phyloP scores from a whole-genome alignment of 345 rosid species.

The Euphorbia pulcherrima region DNA sequence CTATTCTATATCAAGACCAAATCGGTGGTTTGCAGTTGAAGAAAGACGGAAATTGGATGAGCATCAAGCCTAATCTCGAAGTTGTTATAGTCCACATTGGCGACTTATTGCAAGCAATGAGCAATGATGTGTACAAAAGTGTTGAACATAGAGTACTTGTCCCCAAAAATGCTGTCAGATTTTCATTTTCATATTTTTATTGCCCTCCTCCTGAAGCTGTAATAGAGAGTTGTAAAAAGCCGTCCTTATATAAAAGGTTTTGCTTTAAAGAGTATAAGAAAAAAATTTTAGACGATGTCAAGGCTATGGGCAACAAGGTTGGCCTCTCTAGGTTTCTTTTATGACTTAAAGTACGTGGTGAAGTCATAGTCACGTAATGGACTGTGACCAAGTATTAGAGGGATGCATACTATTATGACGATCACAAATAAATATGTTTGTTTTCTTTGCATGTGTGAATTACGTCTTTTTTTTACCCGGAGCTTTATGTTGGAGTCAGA shows the following conservation, averaged over 20 bases:
- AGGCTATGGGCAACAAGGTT: not conserved
- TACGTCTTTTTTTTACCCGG: too few species aligned
- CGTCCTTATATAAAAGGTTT: not conserved
- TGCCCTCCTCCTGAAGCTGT: not conserved
- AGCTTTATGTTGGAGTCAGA: too few species aligned
- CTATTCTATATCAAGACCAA: slow-evolving; percentile 55
- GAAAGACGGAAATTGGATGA: slow-evolving; percentile 57
- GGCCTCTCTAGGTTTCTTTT: not conserved
- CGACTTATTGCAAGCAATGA: slow-evolving; percentile 66
- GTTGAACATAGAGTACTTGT: slow-evolving; percentile 59
- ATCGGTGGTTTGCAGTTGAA: slow-evolving; percentile 62
- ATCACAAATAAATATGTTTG: too few species aligned
- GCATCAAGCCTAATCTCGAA: slow-evolving; percentile 52
- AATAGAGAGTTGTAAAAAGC: not conserved
- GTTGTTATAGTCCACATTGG: slow-evolving; percentile 65
- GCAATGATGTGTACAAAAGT: slow-evolving; percentile 70
- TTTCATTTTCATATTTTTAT: not conserved
- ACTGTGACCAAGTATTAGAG: too few species aligned
- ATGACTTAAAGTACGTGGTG: not conserved
- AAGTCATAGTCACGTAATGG: too few species aligned
- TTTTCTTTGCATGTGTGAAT: too few species aligned
- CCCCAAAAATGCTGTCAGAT: slow-evolving; percentile 13
- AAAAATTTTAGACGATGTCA: not conserved
- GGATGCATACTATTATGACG: too few species aligned
- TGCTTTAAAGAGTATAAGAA: not conserved